These are phyloP conservation scores for Umbellularia californica DNA, from an alignment of 164 flowering plant genomes.

Conservation along the genomic window DNA sequence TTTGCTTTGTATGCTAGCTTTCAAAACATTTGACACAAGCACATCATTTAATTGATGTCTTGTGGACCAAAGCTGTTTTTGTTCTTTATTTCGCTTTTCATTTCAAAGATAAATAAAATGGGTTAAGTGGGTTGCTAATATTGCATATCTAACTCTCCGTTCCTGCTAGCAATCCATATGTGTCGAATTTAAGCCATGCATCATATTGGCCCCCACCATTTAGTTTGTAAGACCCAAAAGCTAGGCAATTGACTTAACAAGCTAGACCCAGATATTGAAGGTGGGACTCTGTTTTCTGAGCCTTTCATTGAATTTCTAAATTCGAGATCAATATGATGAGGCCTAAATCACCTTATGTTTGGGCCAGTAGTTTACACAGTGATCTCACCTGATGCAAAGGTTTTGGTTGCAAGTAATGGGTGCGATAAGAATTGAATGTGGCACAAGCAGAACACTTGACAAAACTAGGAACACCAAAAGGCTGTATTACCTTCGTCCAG, in stretches of 20 bases:
- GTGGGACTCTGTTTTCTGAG: background rate
- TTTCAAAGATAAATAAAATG: too few relatives aligned
- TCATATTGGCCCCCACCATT: background rate
- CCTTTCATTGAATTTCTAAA: background rate
- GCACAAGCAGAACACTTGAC: background rate
- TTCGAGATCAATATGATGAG: background rate
- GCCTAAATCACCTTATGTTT: background rate
- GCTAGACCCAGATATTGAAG: background rate
- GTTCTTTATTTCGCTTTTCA: too few relatives aligned
- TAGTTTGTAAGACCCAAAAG: background rate
- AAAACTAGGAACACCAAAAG: background rate
- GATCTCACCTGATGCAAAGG: too few relatives aligned
- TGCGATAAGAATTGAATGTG: background rate
- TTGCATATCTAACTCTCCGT: background rate
- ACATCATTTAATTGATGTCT: too few relatives aligned
- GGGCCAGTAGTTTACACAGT: background rate
- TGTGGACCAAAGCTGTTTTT: too few relatives aligned
- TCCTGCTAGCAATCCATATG: background rate
- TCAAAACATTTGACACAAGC: too few relatives aligned
- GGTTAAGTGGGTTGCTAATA: background rate
- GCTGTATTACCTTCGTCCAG: constrained; percentile 66
- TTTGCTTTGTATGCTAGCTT: too few relatives aligned
- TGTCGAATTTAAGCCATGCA: background rate
- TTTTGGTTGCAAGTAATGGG: too few relatives aligned
- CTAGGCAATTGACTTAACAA: background rate